Percentiles rank a stretch among this genome's conserved stretches.
phyloP scores from a whole-genome alignment of 106 monocot species.

The Iris macrosiphon region DNA sequence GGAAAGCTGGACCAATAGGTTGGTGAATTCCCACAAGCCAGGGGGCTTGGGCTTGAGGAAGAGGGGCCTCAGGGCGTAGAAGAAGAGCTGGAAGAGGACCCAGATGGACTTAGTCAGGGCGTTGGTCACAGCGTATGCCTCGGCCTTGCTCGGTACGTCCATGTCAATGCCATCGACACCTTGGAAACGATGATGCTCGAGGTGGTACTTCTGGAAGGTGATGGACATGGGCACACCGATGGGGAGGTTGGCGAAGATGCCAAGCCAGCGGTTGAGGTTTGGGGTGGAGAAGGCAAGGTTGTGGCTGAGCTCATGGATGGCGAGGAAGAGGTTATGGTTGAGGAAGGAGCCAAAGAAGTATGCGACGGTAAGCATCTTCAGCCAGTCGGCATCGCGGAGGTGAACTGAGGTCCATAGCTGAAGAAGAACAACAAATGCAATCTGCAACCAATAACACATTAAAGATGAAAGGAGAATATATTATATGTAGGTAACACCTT shows the following conservation, averaged over 20 bases:
- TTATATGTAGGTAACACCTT: too few relatives aligned
- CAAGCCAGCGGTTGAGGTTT: slow-evolving; percentile 52
- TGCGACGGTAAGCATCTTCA: slow-evolving; percentile 53
- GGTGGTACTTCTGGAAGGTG: slow-evolving; percentile 85
- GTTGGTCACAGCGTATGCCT: slow-evolving; percentile 42
- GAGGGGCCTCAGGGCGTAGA: slow-evolving; percentile 68
- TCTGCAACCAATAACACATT: slow-evolving; percentile 25
- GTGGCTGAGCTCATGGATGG: slow-evolving; percentile 88
- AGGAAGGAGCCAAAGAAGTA: slow-evolving; percentile 83
- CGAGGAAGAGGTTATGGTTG: slow-evolving; percentile 87
- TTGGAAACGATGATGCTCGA: slow-evolving; percentile 85
- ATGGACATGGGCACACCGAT: slow-evolving; percentile 83
- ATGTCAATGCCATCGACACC: slow-evolving; percentile 81
- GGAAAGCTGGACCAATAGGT: slow-evolving; percentile 40
- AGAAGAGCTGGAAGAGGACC: slow-evolving; percentile 78
- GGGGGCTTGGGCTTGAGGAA: slow-evolving; percentile 78
- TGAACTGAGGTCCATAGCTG: slow-evolving; percentile 61
- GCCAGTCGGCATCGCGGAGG: slow-evolving; percentile 47
- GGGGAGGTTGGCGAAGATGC: slow-evolving; percentile 82
- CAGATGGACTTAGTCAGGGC: slow-evolving; percentile 47
- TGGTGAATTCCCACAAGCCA: slow-evolving; percentile 66
- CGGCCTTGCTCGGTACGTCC: slow-evolving; percentile 55
- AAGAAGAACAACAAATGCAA: slow-evolving; percentile 45
- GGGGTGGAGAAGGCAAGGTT: slow-evolving; percentile 80
- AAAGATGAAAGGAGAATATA: too few relatives aligned